Evolutionary conservation across 345 rosid genomes (phyloP).

Genomic region (Euphorbia lathyris): DNA sequence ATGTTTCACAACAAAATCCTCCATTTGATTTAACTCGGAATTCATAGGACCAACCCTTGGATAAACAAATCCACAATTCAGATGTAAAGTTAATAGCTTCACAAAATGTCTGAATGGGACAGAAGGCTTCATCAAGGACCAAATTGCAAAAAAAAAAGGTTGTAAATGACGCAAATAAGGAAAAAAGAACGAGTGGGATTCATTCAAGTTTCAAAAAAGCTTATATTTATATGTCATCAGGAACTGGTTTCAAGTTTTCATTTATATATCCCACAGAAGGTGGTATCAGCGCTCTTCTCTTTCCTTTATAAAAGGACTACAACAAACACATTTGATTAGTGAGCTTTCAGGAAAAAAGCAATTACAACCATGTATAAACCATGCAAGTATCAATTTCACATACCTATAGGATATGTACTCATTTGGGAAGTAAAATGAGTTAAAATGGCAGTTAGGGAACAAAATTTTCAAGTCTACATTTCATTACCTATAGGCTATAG

Average conservation of each 20-base stretch:
- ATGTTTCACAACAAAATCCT: no score
- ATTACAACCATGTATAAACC: no score
- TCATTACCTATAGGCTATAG: slow-evolving; percentile 79
- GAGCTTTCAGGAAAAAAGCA: not conserved
- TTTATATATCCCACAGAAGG: slow-evolving; percentile 72
- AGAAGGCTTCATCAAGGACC: slow-evolving; percentile 89
- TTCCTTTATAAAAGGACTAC: slow-evolving; percentile 41
- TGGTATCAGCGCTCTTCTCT: slow-evolving; percentile 85
- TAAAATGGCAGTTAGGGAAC: no score
- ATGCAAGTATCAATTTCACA: not conserved
- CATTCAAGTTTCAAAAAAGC: not conserved
- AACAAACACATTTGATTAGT: not conserved
- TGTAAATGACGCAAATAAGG: not conserved
- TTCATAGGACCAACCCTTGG: no score
- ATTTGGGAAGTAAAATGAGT: no score
- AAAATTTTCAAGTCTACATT: no score
- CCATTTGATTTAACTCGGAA: no score
- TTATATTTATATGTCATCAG: slow-evolving; percentile 53
- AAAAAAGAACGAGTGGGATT: not conserved
- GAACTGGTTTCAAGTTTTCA: slow-evolving; percentile 68
- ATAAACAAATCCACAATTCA: no score
- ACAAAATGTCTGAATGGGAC: slow-evolving; percentile 69
- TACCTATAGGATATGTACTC: no score
- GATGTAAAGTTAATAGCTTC: no score
- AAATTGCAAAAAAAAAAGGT: slow-evolving; percentile 49